Evolutionary conservation across 192 early-diverging fungal species (phyloP).

Genomic region (Coemansia sp.): DNA sequence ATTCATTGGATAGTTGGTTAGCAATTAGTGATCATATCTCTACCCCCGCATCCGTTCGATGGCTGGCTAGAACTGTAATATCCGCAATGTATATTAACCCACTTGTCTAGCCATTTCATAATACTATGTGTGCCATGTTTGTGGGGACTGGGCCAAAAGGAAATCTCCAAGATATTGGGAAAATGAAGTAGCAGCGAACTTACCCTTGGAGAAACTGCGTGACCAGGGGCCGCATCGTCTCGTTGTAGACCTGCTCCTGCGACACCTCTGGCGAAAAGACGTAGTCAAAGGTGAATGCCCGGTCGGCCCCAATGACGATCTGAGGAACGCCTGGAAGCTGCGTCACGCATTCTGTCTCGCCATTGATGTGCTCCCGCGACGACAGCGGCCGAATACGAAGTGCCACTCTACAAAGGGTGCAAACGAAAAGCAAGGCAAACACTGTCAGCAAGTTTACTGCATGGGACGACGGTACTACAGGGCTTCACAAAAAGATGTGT

Average conservation of each 20-base stretch:
- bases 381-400: constrained; percentile 51
- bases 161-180: neutral
- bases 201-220: constrained; percentile 69
- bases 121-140: neutral
- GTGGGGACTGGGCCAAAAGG: neutral
- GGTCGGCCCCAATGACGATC: constrained; percentile 53
- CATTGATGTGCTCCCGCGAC: constrained; percentile 41
- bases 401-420: constrained; percentile 40
- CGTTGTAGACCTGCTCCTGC: constrained; percentile 68
- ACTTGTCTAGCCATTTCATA: neutral
- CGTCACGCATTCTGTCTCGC: constrained; percentile 50
- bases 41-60: neutral
- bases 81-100: neutral
- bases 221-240: constrained; percentile 54
- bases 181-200: neutral
- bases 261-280: constrained; percentile 66
- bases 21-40: neutral
- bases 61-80: constrained; percentile 1
- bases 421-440: neutral
- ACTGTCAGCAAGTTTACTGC: neutral
- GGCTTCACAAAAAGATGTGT: neutral
- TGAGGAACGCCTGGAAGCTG: constrained; percentile 54
- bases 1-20: neutral
- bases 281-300: constrained; percentile 69
- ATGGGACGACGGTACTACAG: neutral